phyloP scores from a whole-genome alignment of 2,329 filamentous ascomycete genomes.

The Grosmannia serpens region DNA sequence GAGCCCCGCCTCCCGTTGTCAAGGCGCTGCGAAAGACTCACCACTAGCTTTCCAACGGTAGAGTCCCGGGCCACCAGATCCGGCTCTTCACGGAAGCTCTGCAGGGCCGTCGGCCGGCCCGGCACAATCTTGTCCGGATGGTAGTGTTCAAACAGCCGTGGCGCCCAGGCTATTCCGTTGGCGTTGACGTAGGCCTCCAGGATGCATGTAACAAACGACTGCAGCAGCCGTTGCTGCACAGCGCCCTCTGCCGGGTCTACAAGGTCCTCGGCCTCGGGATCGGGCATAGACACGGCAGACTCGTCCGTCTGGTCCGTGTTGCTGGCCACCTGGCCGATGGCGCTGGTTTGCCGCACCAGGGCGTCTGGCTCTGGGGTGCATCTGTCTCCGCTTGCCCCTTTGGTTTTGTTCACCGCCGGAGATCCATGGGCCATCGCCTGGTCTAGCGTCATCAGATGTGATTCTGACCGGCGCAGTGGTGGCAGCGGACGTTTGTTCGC shows the following conservation, averaged over 20 bases:
- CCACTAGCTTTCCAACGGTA: slow-evolving; percentile 60
- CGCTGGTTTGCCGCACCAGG: slow-evolving; percentile 29
- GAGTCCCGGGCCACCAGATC: slow-evolving; percentile 49
- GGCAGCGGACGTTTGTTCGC: slow-evolving; percentile 54
- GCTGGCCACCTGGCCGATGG: slow-evolving; percentile 29
- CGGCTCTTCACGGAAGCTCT: slow-evolving; percentile 50
- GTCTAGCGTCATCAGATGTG: slow-evolving; percentile 3
- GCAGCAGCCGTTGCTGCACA: slow-evolving; percentile 53
- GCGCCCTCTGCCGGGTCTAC: slow-evolving; percentile 44
- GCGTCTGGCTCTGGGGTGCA: background rate
- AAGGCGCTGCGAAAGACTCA: slow-evolving; percentile 18
- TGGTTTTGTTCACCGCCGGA: background rate
- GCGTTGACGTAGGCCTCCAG: slow-evolving; percentile 61
- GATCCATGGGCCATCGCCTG: background rate
- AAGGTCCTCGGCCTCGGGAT: slow-evolving; percentile 48
- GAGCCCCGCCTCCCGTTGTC: background rate
- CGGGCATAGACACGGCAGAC: slow-evolving; percentile 44
- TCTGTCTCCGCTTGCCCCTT: background rate
- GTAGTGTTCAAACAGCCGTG: slow-evolving; percentile 56
- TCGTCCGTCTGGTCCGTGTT: slow-evolving; percentile 27
- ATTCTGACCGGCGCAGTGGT: slow-evolving; percentile 41
- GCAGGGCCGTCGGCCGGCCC: slow-evolving; percentile 47
- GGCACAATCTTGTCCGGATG: slow-evolving; percentile 53
- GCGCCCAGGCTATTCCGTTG: slow-evolving; percentile 49
- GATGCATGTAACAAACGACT: slow-evolving; percentile 68